Conservation (phyloP, 108 stramenopile genomes). For the Pseudonitzschia delicatissima region DNA sequence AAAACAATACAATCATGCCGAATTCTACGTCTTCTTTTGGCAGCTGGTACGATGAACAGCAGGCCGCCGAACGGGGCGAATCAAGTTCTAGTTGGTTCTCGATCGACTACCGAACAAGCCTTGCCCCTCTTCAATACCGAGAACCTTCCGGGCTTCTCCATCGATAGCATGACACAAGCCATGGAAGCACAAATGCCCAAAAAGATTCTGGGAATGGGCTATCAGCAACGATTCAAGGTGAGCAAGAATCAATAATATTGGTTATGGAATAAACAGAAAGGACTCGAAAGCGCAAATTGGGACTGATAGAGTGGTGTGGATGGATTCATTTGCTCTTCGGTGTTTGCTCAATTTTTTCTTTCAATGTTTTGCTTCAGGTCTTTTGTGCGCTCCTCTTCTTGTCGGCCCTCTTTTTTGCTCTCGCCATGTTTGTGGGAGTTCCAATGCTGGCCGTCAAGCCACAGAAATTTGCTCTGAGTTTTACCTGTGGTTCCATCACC, state of each 20-base stretch:
- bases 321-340: neutral
- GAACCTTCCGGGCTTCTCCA: slow-evolving; percentile 38
- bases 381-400: slow-evolving; percentile 76
- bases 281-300: neutral
- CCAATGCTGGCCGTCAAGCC: slow-evolving; percentile 84
- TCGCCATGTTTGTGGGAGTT: slow-evolving; percentile 91
- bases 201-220: slow-evolving; percentile 87
- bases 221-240: slow-evolving; percentile 83
- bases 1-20: neutral
- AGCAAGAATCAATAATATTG: neutral
- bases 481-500: slow-evolving; percentile 89
- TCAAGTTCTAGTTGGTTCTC: slow-evolving; percentile 29
- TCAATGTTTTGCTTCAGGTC: too few relatives aligned
- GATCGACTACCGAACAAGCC: slow-evolving; percentile 24
- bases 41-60: slow-evolving; percentile 79
- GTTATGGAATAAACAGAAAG: neutral
- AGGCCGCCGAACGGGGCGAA: slow-evolving; percentile 41
- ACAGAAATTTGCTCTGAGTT: slow-evolving; percentile 92
- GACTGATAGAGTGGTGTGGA: too few relatives aligned
- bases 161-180: slow-evolving; percentile 65
- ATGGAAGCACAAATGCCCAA: slow-evolving; percentile 84
- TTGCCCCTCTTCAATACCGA: slow-evolving; percentile 49
- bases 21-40: slow-evolving; percentile 48
- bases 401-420: slow-evolving; percentile 81
- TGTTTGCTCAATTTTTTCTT: neutral